Conservation (phyloP, 495 filamentous ascomycete species). For the Umbilicaria muhlenbergii region DNA sequence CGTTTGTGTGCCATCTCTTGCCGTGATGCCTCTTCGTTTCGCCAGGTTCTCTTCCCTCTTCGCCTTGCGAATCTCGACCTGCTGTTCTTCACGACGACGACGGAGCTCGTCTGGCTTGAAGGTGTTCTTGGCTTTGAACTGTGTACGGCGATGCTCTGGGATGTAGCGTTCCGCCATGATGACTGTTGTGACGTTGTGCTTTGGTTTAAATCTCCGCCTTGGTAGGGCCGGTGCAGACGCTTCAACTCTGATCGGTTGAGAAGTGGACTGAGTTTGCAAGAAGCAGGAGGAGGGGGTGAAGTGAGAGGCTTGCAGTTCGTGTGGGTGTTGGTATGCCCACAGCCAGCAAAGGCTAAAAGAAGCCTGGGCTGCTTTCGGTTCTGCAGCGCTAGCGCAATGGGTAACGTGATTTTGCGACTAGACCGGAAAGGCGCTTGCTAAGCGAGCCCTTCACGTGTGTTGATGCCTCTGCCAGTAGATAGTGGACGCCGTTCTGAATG, state of each 20-base stretch:
- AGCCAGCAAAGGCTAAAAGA: no score
- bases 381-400: no score
- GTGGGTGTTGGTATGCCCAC: constrained; percentile 1
- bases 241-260: constrained; percentile 21
- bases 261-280: constrained; percentile 17
- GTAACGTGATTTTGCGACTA: no score
- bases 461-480: no score
- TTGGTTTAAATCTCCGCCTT: constrained; percentile 4
- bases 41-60: constrained; percentile 98
- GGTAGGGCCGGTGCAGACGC: constrained; percentile 20
- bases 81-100: constrained; percentile 95
- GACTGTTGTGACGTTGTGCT: constrained; percentile 28
- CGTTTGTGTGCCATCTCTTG: constrained; percentile 40
- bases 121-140: constrained; percentile 96
- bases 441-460: no score
- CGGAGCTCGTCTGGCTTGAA: constrained; percentile 99
- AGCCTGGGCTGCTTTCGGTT: no score
- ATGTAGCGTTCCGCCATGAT: constrained; percentile 99
- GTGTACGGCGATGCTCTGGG: constrained; percentile 94
- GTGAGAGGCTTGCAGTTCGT: constrained; percentile 4
- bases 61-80: constrained; percentile 95
- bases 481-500: no score
- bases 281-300: constrained; percentile 9
- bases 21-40: constrained; percentile 87
- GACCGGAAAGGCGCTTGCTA: no score